Conservation (phyloP, 2,329 filamentous ascomycete genomes). For the Gliomastix tumulicola region DNA sequence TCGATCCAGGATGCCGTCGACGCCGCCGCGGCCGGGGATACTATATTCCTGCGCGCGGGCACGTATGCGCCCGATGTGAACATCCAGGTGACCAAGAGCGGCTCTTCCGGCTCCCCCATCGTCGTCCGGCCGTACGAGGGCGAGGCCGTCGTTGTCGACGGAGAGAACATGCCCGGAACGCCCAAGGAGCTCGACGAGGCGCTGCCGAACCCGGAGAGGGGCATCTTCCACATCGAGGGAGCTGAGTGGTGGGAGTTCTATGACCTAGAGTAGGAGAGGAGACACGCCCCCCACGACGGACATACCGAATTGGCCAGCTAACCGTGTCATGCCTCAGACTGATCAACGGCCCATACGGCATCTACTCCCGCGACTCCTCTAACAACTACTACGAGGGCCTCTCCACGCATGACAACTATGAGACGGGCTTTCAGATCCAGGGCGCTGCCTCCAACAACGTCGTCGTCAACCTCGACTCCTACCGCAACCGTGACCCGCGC, state of each 20-base stretch:
- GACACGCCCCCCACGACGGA: background rate
- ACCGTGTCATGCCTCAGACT: constrained; percentile 7
- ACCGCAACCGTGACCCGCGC: constrained; percentile 32
- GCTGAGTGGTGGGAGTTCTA: constrained; percentile 36
- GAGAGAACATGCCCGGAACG: constrained; percentile 31
- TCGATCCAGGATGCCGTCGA: constrained; percentile 37
- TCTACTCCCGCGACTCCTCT: constrained; percentile 21
- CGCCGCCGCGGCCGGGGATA: constrained; percentile 32
- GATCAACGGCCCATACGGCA: constrained; percentile 23
- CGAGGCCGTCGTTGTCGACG: constrained; percentile 35
- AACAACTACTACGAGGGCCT: constrained; percentile 23
- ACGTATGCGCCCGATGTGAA: constrained; percentile 33
- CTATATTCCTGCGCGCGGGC: constrained; percentile 32
- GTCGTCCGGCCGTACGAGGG: constrained; percentile 28
- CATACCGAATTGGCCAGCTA: too few relatives aligned
- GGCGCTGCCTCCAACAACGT: constrained; percentile 22
- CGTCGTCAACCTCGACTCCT: constrained; percentile 30
- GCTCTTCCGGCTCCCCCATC: constrained; percentile 26
- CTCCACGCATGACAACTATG: constrained; percentile 23
- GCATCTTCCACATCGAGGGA: constrained; percentile 34
- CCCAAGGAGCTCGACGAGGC: constrained; percentile 27
- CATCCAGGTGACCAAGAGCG: constrained; percentile 34
- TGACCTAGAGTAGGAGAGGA: constrained; percentile 16
- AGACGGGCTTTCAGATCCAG: constrained; percentile 24
- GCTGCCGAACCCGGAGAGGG: constrained; percentile 29